Conservation (phyloP, 2,329 filamentous ascomycete species). For the Alternaria postmessia region DNA sequence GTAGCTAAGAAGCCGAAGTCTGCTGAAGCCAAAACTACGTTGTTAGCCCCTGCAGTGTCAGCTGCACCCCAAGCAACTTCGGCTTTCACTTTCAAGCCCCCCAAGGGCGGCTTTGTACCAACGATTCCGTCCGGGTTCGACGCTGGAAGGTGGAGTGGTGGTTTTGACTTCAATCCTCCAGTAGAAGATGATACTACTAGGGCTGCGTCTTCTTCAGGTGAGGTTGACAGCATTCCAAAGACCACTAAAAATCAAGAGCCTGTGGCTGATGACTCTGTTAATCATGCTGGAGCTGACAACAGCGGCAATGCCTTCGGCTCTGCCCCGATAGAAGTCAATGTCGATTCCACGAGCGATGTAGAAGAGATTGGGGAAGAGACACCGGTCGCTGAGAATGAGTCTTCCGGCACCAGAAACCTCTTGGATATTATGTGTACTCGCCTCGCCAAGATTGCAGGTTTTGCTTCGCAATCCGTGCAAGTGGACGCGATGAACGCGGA, state of each 20-base stretch:
- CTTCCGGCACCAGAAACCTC: not conserved
- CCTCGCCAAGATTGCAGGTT: not conserved
- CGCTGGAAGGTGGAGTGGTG: not conserved
- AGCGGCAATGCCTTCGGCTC: not conserved
- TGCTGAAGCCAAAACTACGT: not conserved
- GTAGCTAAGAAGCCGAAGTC: not conserved
- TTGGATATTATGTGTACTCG: not conserved
- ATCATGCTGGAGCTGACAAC: not conserved
- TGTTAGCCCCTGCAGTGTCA: not conserved
- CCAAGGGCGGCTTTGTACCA: not conserved
- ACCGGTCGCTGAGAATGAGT: not conserved
- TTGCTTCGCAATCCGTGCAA: not conserved
- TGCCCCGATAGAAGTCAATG: not conserved
- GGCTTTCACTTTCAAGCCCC: not conserved
- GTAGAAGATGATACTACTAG: not conserved
- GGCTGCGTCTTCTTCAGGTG: not conserved
- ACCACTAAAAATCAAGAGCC: not conserved
- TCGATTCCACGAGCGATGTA: not conserved
- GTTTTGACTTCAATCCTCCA: not conserved
- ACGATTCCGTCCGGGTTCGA: not conserved
- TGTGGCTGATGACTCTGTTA: accelerated
- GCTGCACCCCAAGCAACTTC: not conserved
- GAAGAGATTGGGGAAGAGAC: not conserved
- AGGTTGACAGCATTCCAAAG: not conserved
- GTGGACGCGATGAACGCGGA: not conserved